Evolutionary conservation across 2,329 filamentous ascomycete species (phyloP).

Genomic region (Fonsecaea nubica): DNA sequence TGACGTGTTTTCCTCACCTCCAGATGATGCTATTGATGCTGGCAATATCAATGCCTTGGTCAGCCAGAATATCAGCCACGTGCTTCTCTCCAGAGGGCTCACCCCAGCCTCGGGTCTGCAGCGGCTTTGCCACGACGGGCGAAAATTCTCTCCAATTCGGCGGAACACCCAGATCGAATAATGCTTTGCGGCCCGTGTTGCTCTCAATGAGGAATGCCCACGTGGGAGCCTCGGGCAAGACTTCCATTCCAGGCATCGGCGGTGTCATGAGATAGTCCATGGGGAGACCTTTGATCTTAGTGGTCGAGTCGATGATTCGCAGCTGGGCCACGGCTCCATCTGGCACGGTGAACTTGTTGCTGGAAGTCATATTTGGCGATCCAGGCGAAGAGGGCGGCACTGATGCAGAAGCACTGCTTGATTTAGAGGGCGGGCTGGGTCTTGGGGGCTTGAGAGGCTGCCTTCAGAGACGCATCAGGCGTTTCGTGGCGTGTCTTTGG

Average conservation of each 20-base stretch:
- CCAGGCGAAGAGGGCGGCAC: background rate
- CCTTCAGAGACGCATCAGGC: background rate
- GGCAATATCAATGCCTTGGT: conserved; percentile 27
- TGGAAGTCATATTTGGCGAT: conserved; percentile 17
- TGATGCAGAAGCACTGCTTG: background rate
- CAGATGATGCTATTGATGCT: conserved; percentile 29
- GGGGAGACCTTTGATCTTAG: conserved; percentile 27
- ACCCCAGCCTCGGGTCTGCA: conserved; percentile 28
- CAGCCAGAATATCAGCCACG: conserved; percentile 36
- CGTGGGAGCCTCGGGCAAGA: conserved; percentile 28
- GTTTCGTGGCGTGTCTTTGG: background rate
- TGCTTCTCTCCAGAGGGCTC: conserved; percentile 34
- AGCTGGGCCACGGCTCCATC: conserved; percentile 24
- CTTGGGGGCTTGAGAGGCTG: background rate
- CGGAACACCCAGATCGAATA: conserved; percentile 46
- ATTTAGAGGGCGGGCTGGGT: background rate
- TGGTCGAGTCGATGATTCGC: conserved; percentile 33
- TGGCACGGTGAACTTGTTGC: conserved; percentile 25
- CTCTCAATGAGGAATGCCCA: conserved; percentile 35
- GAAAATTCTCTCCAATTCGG: conserved; percentile 42
- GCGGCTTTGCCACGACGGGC: conserved; percentile 16
- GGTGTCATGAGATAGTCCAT: conserved; percentile 29
- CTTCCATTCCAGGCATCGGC: conserved; percentile 28
- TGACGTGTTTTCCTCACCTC: conserved; percentile 27
- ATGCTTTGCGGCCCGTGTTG: conserved; percentile 26